Evolutionary conservation across 2,329 filamentous ascomycete species (phyloP), one percentile per base, ranked within the genome.

Genomic region (Alternaria ventricosa): DNA sequence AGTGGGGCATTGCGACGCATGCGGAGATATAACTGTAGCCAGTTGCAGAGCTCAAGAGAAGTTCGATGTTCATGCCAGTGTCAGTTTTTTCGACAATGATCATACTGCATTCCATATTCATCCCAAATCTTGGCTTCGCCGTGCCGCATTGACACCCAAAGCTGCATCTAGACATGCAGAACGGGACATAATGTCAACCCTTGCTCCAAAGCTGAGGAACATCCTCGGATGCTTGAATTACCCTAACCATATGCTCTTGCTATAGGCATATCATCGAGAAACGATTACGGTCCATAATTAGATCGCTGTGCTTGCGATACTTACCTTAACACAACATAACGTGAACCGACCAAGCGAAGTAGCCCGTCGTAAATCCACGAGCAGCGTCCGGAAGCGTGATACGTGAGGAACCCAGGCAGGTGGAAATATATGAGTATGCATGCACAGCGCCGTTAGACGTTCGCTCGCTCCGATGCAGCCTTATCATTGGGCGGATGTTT

Each of bases 1-100:
- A 74, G 63, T 75, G 76, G 75, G 69, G 68, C 4, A 74, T 79
- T 50, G 68, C 66, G 63, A 78, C 72, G 12, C 77, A 78, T 64
- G 73, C 74, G 10, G 75, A 78, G 65, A 60, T 78, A 33, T 77
- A 58, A 65, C 22, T 36, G 20, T 15, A 15, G 18, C 36, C 30
- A 23, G 23, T 12, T n/a, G 15, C n/a, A 53, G 18, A 47, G 28
- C 9, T 15, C 22, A 59, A 7, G 20, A 18, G 20, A 11, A 25
- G 9, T 9, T 36, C 36, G 4, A 7, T 8, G 20, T 6, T 22
- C 11, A 36, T 53, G 9, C 10, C 33, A 53, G 49, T 51, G 18
- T 23, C n/a, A 53, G 49, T 28, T 53, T 23, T 41, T 11, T 20
- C n/a, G 28, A 12, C 36, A 22, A 36, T 53, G 18, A 5, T 18